Conservation (phyloP, 2,329 filamentous ascomycete species). For the Ciborinia camelliae region DNA sequence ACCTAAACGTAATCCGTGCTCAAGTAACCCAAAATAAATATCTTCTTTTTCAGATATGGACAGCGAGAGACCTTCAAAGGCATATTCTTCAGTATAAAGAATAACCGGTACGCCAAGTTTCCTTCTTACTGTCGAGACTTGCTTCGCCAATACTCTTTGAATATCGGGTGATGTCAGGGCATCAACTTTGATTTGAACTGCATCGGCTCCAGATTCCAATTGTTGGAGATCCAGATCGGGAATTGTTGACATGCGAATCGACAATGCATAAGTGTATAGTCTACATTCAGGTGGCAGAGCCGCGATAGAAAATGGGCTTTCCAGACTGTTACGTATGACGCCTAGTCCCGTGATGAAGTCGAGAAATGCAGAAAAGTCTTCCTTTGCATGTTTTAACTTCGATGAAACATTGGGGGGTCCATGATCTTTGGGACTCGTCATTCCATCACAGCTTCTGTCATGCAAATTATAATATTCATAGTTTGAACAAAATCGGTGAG, state of each 20-base stretch:
- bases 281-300: slow-evolving; percentile 57
- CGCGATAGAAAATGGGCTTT: slow-evolving; percentile 58
- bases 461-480: slow-evolving; percentile 63
- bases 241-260: slow-evolving; percentile 57
- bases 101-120: slow-evolving; percentile 55
- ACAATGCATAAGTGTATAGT: slow-evolving; percentile 64
- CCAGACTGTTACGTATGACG: slow-evolving; percentile 50
- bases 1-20: slow-evolving; percentile 61
- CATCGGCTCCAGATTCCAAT: slow-evolving; percentile 57
- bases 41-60: slow-evolving; percentile 31
- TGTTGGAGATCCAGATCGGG: slow-evolving; percentile 50
- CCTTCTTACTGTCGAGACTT: slow-evolving; percentile 56
- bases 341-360: slow-evolving; percentile 54
- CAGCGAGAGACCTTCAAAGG: slow-evolving; percentile 30
- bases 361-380: slow-evolving; percentile 58
- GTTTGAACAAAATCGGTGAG: slow-evolving; percentile 52
- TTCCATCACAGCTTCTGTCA: slow-evolving; percentile 41
- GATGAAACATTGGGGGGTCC: slow-evolving; percentile 46
- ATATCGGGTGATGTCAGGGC: slow-evolving; percentile 49
- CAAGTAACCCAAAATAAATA: slow-evolving; percentile 55
- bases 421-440: slow-evolving; percentile 42
- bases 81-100: slow-evolving; percentile 52
- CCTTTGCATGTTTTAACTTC: slow-evolving; percentile 51
- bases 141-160: slow-evolving; percentile 49
- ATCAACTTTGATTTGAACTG: slow-evolving; percentile 58